A percentile compares a stretch with the other conserved stretches of the same genome.
Evolutionary conservation across 2,329 filamentous ascomycete genomes (phyloP).

Genomic region (Pezicula neosporulosa): DNA sequence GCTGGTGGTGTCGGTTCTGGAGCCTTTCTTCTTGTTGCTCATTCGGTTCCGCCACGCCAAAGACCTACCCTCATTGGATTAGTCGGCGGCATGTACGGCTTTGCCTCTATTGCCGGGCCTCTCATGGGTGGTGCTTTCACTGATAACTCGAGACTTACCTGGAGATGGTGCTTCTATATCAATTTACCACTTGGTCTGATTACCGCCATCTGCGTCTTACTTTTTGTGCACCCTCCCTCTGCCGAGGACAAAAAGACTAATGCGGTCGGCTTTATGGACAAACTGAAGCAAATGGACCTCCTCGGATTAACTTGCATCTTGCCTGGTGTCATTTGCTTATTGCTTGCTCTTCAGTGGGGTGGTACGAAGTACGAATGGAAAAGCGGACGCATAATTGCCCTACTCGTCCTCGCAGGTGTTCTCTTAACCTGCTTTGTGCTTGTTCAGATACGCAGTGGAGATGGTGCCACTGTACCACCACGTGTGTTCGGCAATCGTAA

Average conservation of each 20-base stretch:
- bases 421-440: conserved; percentile 20
- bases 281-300: conserved; percentile 2
- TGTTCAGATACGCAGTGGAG: conserved; percentile 31
- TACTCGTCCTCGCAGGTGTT: conserved; percentile 24
- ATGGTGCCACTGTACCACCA: conserved; percentile 33
- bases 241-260: not conserved
- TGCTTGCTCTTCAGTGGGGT: conserved; percentile 43
- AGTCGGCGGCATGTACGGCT: conserved; percentile 2
- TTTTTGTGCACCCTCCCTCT: not conserved
- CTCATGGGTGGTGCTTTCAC: conserved; percentile 22
- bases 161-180: conserved; percentile 25
- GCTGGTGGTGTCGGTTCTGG: conserved; percentile 21
- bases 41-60: conserved; percentile 9
- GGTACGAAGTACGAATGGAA: conserved; percentile 38
- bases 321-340: conserved; percentile 29
- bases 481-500: conserved; percentile 32
- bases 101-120: not conserved
- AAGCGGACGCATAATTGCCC: conserved; percentile 28
- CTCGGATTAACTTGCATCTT: not conserved
- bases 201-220: not conserved
- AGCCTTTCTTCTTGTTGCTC: conserved; percentile 26
- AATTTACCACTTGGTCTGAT: conserved; percentile 30
- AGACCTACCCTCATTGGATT: conserved; percentile 5
- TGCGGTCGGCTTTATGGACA: not conserved
- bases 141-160: conserved; percentile 1